Evolutionary conservation across 768 basidiomycete genomes (phyloP).

Genomic region (Phaeotremella skinneri): DNA sequence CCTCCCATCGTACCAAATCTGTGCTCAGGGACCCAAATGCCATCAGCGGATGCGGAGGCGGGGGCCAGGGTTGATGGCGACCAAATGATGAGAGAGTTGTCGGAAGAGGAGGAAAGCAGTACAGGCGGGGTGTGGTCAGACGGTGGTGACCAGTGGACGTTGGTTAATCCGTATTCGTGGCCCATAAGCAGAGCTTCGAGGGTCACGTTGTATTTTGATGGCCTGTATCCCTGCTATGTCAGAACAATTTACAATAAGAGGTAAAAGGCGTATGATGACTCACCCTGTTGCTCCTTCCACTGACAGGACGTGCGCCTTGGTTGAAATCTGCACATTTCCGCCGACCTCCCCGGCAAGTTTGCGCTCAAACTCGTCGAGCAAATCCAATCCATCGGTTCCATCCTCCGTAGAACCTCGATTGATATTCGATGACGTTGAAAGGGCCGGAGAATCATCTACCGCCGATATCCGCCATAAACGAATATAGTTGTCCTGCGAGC

Average conservation of each 20-base stretch:
- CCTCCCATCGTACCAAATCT: conserved; percentile 90
- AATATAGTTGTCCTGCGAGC: conserved; percentile 91
- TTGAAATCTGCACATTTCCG: conserved; percentile 78
- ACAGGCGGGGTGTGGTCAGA: conserved; percentile 53
- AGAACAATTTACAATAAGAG: conserved; percentile 31
- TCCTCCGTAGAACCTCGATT: conserved; percentile 28
- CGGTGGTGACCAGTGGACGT: conserved; percentile 72
- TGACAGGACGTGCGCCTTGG: conserved; percentile 76
- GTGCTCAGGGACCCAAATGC: conserved; percentile 85
- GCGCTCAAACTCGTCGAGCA: conserved; percentile 84
- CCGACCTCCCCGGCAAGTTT: conserved; percentile 68
- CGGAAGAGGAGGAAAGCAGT: conserved; percentile 87
- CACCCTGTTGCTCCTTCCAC: conserved; percentile 55
- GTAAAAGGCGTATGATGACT: conserved; percentile 8
- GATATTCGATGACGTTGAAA: conserved; percentile 10
- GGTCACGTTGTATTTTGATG: conserved; percentile 65
- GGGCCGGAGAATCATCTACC: conserved; percentile 46
- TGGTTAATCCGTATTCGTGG: conserved; percentile 92
- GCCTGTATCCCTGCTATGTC: conserved; percentile 49
- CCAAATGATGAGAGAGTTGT: conserved; percentile 95
- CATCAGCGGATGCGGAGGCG: conserved; percentile 18
- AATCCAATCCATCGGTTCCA: conserved; percentile 61
- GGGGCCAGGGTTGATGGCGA: conserved; percentile 61
- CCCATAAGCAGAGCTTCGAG: conserved; percentile 93
- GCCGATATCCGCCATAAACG: conserved; percentile 83